Base-by-base conservation (phyloP, 345 rosid genomes). In the Stellera chamaejasme region DNA sequence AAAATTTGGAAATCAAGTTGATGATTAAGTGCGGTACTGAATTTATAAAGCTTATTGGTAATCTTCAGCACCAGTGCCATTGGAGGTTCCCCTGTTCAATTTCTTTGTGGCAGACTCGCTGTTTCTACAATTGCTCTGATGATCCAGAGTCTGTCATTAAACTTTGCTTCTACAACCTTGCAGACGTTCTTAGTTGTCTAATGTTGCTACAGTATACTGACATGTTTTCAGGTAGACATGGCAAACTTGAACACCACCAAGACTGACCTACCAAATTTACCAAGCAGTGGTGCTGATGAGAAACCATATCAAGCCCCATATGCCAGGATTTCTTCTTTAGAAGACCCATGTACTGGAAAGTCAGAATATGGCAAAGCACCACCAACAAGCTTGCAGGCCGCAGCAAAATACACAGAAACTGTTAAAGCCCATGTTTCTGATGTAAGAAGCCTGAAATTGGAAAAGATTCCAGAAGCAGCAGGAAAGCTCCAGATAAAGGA, bases 251-350 rank as follows among this genome's bases (percentile, higher is more conserved):
- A 63, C 63, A 60, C 64, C 61, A 25, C 59, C 6, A 72, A 56
- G 52, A 79, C 77, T 50, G 84, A 79, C 65, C 54, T 67, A 36
- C 71, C 72, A 52, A 75, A 76, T 51, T 47, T 64, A 65, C 65
- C 81, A 57, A 76, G 65, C 53, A 65, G 62, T 14, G 49, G 45
- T 54, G 54, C 48, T 67, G 56, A 61, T 61, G 80, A 78, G 61
- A 86, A 76, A 69, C 75, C 84, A 59, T 78, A 80, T 74, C 76
- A 70, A 63, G 80, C 96, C 50, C 90, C 97, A 13, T 72, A 68
- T 75, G 97, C 91, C 66, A 79, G 88, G 12, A 71, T 75, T 65
- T 89, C 96, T 69, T 93, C 91, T 62, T 50, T 85, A 54, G 91
- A 89, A 74, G 77, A 84, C 67, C 81, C 89, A 50, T 65, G 77